Evolutionary conservation across 805 yeast species (phyloP).

Genomic region (Schwanniomyces vanrijiae): DNA sequence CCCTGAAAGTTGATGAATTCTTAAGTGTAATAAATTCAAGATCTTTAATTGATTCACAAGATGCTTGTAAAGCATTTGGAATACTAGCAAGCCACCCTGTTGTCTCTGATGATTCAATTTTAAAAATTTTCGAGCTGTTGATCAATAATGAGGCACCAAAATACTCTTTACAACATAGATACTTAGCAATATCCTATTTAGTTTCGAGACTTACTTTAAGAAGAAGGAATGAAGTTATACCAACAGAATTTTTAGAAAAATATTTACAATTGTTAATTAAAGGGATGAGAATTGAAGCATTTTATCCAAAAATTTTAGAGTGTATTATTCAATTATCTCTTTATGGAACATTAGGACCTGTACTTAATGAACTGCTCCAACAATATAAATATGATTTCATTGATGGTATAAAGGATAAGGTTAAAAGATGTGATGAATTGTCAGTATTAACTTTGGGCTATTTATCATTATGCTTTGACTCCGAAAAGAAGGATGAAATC

Average conservation of each 20-base stretch:
- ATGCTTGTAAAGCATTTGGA: constrained; percentile 48
- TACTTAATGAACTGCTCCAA: not conserved
- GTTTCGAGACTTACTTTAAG: constrained; percentile 46
- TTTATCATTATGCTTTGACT: constrained; percentile 40
- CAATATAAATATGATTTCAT: constrained; percentile 14
- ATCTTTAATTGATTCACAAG: constrained; percentile 16
- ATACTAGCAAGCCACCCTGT: constrained; percentile 47
- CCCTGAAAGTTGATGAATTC: constrained; percentile 18
- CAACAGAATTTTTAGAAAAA: constrained; percentile 7
- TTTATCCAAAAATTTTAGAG: constrained; percentile 32
- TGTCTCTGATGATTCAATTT: constrained; percentile 8
- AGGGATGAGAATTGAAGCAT: constrained; percentile 18
- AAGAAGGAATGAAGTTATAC: constrained; percentile 18
- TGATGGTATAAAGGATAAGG: constrained; percentile 33
- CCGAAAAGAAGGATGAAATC: constrained; percentile 14
- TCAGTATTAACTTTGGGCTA: constrained; percentile 58
- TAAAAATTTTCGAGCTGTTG: constrained; percentile 7
- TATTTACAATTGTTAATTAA: constrained; percentile 12
- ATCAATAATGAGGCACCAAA: constrained; percentile 8
- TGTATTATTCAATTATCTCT: constrained; percentile 43
- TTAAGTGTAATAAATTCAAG: constrained; percentile 21
- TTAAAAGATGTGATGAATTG: constrained; percentile 58
- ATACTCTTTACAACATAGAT: constrained; percentile 15
- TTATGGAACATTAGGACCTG: constrained; percentile 48
- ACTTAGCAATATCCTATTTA: constrained; percentile 43